Percentiles rank a stretch among this genome's conserved stretches.
Evolutionary conservation across 2,329 filamentous ascomycete species (phyloP).

Genomic region (Cercospora berteroae): DNA sequence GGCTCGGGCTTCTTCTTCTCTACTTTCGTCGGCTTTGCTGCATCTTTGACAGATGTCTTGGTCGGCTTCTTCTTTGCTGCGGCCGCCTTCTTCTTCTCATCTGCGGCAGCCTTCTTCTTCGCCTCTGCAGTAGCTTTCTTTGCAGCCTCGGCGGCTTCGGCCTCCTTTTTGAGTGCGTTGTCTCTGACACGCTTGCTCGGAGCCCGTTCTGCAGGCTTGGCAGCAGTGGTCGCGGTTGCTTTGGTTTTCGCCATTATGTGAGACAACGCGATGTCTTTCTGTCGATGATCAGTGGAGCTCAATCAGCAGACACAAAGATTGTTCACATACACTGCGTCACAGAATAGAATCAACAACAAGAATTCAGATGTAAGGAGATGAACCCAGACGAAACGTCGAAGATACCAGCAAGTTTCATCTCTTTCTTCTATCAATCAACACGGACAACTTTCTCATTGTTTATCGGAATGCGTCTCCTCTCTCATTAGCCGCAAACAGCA

Average conservation of each 20-base stretch:
- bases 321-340: background rate
- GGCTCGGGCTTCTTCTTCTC: background rate
- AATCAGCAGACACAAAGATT: background rate
- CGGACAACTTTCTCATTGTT: background rate
- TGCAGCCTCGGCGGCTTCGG: background rate
- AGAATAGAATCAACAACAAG: background rate
- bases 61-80: background rate
- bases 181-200: conserved; percentile 5
- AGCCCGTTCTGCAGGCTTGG: background rate
- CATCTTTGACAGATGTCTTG: background rate
- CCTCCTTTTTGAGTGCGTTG: background rate
- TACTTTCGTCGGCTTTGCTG: background rate
- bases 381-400: background rate
- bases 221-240: background rate
- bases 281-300: too few species aligned
- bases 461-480: background rate
- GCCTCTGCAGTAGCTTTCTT: background rate
- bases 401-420: background rate
- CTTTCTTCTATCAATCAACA: background rate
- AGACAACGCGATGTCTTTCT: background rate
- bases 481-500: background rate
- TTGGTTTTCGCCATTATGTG: background rate
- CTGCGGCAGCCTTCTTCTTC: background rate
- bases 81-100: background rate
- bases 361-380: background rate